Evolutionary conservation across 1,284 basidiomycete species (phyloP).

Genomic region (Cystobasidium slooffiae): DNA sequence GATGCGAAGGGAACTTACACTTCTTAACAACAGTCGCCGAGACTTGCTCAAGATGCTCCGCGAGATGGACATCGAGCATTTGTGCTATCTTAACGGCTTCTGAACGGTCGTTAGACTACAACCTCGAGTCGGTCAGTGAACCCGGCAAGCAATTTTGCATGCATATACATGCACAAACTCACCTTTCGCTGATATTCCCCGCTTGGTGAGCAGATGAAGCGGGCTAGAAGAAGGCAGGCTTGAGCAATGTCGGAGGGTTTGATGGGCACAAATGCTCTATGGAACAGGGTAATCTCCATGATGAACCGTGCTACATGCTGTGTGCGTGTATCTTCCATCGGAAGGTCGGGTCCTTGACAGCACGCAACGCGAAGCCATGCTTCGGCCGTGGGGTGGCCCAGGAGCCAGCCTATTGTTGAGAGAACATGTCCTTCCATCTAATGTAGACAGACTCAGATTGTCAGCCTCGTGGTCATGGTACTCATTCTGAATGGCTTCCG

Average conservation of each 20-base stretch:
- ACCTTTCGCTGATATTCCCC: constrained; percentile 2
- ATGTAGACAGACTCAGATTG: neutral
- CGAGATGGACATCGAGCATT: constrained; percentile 80
- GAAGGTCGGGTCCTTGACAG: constrained; percentile 58
- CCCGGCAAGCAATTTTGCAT: constrained; percentile 63
- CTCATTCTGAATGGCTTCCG: neutral
- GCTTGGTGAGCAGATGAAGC: constrained; percentile 62
- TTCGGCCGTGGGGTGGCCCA: constrained; percentile 98
- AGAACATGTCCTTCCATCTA: constrained; percentile 84
- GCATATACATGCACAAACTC: neutral
- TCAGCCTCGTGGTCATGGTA: neutral
- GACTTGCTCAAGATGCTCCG: constrained; percentile 81
- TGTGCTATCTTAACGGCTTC: constrained; percentile 69
- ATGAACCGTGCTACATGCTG: constrained; percentile 94
- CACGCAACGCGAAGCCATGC: constrained; percentile 80
- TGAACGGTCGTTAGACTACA: constrained; percentile 65
- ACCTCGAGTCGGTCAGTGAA: constrained; percentile 66
- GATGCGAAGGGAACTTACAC: constrained; percentile 22
- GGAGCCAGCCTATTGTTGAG: constrained; percentile 90
- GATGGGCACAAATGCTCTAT: constrained; percentile 89
- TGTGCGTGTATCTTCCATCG: constrained; percentile 80
- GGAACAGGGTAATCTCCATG: constrained; percentile 98
- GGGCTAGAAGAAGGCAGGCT: constrained; percentile 84
- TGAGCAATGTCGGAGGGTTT: constrained; percentile 83
- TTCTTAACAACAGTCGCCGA: constrained; percentile 95